Evolutionary conservation across 2,329 filamentous ascomycete genomes (phyloP).

Genomic region (Plenodomus tracheiphilus): DNA sequence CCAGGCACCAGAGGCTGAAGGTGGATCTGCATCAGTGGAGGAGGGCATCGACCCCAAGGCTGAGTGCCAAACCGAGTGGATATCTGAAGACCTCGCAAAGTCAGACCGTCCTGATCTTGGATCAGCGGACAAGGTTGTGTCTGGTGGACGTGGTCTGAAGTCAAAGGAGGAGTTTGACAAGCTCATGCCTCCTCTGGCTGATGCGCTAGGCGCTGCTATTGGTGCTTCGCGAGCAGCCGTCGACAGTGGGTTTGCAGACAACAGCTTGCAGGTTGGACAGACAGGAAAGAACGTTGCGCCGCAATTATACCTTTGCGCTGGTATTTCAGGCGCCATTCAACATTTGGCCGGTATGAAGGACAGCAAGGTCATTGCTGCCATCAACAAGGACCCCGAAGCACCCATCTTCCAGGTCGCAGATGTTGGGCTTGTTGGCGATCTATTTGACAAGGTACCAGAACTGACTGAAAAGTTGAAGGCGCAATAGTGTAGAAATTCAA

Average conservation of each 20-base stretch:
- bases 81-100: conserved; percentile 90
- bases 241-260: conserved; percentile 96
- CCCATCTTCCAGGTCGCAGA: conserved; percentile 99
- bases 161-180: conserved; percentile 97
- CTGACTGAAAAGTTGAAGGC: conserved; percentile 89
- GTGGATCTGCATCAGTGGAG: conserved; percentile 75
- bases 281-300: conserved; percentile 98
- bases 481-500: conserved; percentile 16
- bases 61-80: conserved; percentile 77
- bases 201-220: conserved; percentile 91
- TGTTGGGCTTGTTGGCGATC: conserved; percentile 89
- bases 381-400: conserved; percentile 97
- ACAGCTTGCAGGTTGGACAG: conserved; percentile 96
- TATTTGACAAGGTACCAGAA: conserved; percentile 95
- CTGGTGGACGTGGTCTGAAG: conserved; percentile 91
- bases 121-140: conserved; percentile 87
- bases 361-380: conserved; percentile 97
- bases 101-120: conserved; percentile 92
- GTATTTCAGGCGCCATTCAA: conserved; percentile 96
- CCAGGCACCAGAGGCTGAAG: conserved; percentile 69
- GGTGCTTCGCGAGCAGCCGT: conserved; percentile 94
- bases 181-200: conserved; percentile 88
- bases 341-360: conserved; percentile 99
- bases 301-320: conserved; percentile 90
- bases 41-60: conserved; percentile 83